Evolutionary conservation across 441 rosid species (phyloP).

Genomic region (Arabidopsis hybrid): DNA sequence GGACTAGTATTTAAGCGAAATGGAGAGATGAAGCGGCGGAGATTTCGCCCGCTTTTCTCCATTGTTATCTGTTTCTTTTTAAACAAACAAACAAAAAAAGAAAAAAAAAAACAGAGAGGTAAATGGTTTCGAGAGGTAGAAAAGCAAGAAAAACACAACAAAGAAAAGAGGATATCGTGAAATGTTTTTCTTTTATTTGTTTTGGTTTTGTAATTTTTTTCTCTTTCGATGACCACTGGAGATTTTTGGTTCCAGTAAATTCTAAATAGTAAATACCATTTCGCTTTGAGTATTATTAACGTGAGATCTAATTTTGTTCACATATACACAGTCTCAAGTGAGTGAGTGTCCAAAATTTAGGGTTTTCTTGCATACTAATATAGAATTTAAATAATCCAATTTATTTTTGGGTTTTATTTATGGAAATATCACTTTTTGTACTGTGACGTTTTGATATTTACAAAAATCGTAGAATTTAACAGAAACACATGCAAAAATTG

Average conservation of each 20-base stretch:
- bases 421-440: neutral
- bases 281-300: conserved; percentile 21
- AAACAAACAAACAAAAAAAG: neutral
- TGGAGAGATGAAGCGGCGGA: conserved; percentile 48
- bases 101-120: neutral
- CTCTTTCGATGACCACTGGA: conserved; percentile 29
- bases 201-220: neutral
- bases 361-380: no score
- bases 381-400: neutral
- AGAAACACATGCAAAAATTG: neutral
- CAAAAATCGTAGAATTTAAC: neutral
- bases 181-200: conserved; percentile 10
- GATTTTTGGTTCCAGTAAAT: conserved; percentile 37
- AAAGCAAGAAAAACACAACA: neutral
- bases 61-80: conserved; percentile 21
- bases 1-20: conserved; percentile 32
- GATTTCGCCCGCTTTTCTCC: conserved; percentile 52
- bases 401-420: neutral
- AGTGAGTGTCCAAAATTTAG: neutral
- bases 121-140: conserved; percentile 27
- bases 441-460: neutral
- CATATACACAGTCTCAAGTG: neutral
- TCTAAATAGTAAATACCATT: conserved; percentile 34
- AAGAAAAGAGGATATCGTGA: neutral
- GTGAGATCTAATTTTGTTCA: neutral